These are phyloP conservation scores for Lentinula sp. DNA, from an alignment of 768 basidiomycete species.

Conservation along the genomic window DNA sequence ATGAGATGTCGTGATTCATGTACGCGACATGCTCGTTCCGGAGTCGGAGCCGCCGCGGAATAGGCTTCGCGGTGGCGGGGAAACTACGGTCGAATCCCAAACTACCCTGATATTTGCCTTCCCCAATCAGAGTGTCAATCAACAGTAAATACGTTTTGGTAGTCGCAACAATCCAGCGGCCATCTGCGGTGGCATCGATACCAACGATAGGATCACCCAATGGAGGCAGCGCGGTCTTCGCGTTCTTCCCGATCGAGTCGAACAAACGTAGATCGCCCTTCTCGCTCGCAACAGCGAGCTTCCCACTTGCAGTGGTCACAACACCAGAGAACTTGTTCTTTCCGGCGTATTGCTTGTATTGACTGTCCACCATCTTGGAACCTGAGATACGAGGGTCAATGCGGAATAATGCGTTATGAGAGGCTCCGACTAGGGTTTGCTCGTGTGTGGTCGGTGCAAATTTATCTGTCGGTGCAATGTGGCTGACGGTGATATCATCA, in stretches of 20 bases:
- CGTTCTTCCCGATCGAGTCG: slow-evolving; percentile 95
- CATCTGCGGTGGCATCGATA: slow-evolving; percentile 90
- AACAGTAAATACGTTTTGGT: slow-evolving; percentile 90
- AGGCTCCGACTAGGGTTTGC: slow-evolving; percentile 90
- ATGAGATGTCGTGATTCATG: slow-evolving; percentile 82
- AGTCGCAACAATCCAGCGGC: slow-evolving; percentile 93
- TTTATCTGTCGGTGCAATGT: slow-evolving; percentile 90
- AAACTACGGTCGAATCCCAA: slow-evolving; percentile 93
- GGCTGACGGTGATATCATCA: slow-evolving; percentile 77
- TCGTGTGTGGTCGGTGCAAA: slow-evolving; percentile 90
- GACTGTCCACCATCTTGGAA: slow-evolving; percentile 87
- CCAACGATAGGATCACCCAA: slow-evolving; percentile 94
- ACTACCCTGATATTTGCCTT: slow-evolving; percentile 76
- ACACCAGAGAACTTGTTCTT: slow-evolving; percentile 96
- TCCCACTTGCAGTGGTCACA: slow-evolving; percentile 79
- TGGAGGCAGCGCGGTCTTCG: slow-evolving; percentile 95
- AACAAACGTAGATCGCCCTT: slow-evolving; percentile 97
- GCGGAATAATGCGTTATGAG: slow-evolving; percentile 94
- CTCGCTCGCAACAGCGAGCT: slow-evolving; percentile 89
- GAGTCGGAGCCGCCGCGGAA: slow-evolving; percentile 82
- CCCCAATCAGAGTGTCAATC: slow-evolving; percentile 92
- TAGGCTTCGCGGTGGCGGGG: slow-evolving; percentile 90
- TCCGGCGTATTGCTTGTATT: slow-evolving; percentile 92
- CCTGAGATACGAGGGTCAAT: slow-evolving; percentile 95
- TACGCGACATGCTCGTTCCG: slow-evolving; percentile 90